These are phyloP conservation scores for Rhodocollybia butyracea DNA, from an alignment of 768 basidiomycete genomes.

Conservation along the genomic window DNA sequence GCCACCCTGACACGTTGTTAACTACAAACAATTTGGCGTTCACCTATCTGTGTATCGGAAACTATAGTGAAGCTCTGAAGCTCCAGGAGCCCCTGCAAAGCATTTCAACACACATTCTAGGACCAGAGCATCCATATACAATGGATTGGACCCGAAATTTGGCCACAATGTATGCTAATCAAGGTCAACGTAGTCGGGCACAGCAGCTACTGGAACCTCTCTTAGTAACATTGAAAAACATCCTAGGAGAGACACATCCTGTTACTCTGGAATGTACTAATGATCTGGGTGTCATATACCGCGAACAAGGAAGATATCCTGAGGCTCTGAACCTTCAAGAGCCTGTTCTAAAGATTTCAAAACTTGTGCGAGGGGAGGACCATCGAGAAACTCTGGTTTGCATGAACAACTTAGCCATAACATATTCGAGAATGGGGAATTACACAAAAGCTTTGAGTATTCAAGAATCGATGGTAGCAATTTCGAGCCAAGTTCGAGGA, in stretches of 20 bases:
- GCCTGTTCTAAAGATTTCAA: not conserved
- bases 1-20: not conserved
- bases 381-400: conserved; percentile 3
- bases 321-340: not conserved
- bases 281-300: not conserved
- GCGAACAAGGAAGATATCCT: not conserved
- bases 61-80: not conserved
- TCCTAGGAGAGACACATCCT: not conserved
- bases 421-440: not conserved
- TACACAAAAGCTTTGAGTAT: not conserved
- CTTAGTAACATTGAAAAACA: not conserved
- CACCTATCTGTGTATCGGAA: not conserved
- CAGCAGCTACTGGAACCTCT: not conserved
- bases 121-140: not conserved
- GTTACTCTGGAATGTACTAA: not conserved
- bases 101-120: not conserved
- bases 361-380: not conserved
- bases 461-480: not conserved
- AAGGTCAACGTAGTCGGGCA: not conserved
- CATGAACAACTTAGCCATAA: not conserved
- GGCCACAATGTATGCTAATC: not conserved
- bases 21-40: not conserved
- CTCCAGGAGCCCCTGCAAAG: not conserved
- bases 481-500: not conserved
- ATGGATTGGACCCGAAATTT: not conserved